Evolutionary conservation across 768 basidiomycete species (phyloP).

Genomic region (Piloderma croceum): DNA sequence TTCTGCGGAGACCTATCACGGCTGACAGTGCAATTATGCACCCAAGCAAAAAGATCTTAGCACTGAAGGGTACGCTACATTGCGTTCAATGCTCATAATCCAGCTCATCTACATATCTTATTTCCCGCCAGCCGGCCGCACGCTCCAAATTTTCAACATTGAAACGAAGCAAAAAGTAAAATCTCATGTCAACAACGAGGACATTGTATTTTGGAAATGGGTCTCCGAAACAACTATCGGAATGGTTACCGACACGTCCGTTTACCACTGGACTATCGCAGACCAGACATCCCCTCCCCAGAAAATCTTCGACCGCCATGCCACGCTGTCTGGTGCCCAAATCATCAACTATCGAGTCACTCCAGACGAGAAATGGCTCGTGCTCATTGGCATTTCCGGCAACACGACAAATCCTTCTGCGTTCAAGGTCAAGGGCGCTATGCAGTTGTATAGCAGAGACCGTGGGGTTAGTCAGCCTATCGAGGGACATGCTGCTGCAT

Average conservation of each 20-base stretch:
- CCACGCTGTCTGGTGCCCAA: slow-evolving; percentile 88
- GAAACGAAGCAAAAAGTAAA: slow-evolving; percentile 98
- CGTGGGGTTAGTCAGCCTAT: slow-evolving; percentile 95
- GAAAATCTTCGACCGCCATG: slow-evolving; percentile 95
- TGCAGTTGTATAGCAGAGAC: slow-evolving; percentile 94
- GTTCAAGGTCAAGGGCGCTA: slow-evolving; percentile 98
- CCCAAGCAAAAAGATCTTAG: slow-evolving; percentile 92
- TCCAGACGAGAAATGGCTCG: slow-evolving; percentile 94
- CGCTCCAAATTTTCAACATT: slow-evolving; percentile 96
- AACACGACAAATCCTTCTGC: slow-evolving; percentile 89
- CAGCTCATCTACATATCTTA: too few species aligned
- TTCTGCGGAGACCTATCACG: slow-evolving; percentile 89
- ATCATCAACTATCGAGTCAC: slow-evolving; percentile 98
- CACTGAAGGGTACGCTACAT: slow-evolving; percentile 71
- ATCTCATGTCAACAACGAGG: slow-evolving; percentile 88
- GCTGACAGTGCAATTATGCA: slow-evolving; percentile 99
- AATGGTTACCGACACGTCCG: slow-evolving; percentile 90
- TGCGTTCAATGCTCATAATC: slow-evolving; percentile 1
- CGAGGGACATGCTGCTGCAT: slow-evolving; percentile 96
- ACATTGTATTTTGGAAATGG: slow-evolving; percentile 99
- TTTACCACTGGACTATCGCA: slow-evolving; percentile 83
- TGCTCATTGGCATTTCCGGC: slow-evolving; percentile 90
- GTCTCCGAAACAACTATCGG: slow-evolving; percentile 87
- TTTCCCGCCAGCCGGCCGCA: slow-evolving; percentile 66
- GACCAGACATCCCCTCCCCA: slow-evolving; percentile 75